Base-by-base conservation (phyloP, 2,329 filamentous ascomycete genomes). In the Chaetoscypha palmicola region DNA sequence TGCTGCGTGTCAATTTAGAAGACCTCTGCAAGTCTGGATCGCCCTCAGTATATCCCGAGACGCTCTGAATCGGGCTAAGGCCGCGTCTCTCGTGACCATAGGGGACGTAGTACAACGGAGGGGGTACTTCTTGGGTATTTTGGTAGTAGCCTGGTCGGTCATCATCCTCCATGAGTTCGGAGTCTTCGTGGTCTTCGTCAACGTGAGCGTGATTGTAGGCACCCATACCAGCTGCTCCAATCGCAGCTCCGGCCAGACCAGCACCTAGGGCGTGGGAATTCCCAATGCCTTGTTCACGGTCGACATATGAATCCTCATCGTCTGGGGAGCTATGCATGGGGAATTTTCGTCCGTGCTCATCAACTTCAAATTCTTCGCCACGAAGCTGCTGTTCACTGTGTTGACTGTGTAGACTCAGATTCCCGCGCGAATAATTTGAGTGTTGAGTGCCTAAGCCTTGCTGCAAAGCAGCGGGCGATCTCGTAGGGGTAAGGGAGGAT, bases 21-120 rank as follows among this genome's bases (percentile, higher is more conserved):
- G 81, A 73, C 38, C 76, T 76, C 55, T 75, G 76, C 22, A 72
- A 72, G 21, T 68, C 67, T 49, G 72, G 81, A 41, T 79, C 79
- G 36, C 79, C 78, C 56, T 89, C 81, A 3, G 79, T 83, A 57
- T 89, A 91, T 50, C 90, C 92, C 9, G 88, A 91, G 12, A 95
- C 86, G 57, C 90, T 96, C 54, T 92, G 90, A 47, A 94, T 90
- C 0, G 91, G 91, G 60, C 90, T 96, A 38, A 94, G 67, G 9
- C 81, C 83, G 32, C 86, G 82, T 41, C 78, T 74, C 53, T 83
- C 78, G 9, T 79, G 73, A 55, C 81, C 75, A 50, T 86, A 82
- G 1, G 82, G 77, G n/a, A 81, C 72, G 54, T 83, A 84, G 52
- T 76, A 77, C 21, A 81, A 64, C 12, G 77, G 78, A 2, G 77